Percentiles rank a stretch among this genome's conserved stretches.
Evolutionary conservation across 768 basidiomycete genomes (phyloP).

Genomic region (Calocera cornea): DNA sequence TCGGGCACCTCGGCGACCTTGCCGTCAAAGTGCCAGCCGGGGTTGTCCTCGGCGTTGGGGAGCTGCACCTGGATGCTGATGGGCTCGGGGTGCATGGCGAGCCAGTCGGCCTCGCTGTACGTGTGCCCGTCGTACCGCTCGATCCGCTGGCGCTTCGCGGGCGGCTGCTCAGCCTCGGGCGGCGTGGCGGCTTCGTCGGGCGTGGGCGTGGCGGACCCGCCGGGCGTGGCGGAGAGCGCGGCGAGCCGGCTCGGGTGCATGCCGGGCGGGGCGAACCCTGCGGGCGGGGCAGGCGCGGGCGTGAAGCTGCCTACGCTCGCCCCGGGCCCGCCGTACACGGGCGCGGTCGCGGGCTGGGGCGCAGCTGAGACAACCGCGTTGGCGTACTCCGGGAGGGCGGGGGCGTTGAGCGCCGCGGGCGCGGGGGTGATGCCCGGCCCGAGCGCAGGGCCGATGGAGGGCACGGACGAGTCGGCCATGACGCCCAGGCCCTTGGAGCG

Average conservation of each 20-base stretch:
- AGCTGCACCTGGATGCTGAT: conserved; percentile 76
- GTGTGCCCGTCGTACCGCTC: conserved; percentile 68
- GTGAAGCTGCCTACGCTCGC: conserved; percentile 13
- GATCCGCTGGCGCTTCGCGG: conserved; percentile 77
- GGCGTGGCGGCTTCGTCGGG: conserved; percentile 69
- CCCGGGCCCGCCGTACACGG: background rate
- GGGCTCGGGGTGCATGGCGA: conserved; percentile 78
- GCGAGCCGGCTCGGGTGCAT: conserved; percentile 60
- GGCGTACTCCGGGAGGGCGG: background rate
- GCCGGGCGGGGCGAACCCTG: conserved; percentile 28
- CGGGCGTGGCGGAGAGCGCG: conserved; percentile 37
- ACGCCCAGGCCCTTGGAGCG: conserved; percentile 71
- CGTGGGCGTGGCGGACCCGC: conserved; percentile 40
- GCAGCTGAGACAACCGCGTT: background rate
- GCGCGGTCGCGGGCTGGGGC: background rate
- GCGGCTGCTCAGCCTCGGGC: conserved; percentile 41
- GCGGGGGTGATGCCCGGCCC: conserved; percentile 80
- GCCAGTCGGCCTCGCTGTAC: conserved; percentile 76
- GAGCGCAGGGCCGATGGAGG: conserved; percentile 32
- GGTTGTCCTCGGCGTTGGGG: conserved; percentile 65
- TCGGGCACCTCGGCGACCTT: conserved; percentile 63
- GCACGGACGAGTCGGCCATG: conserved; percentile 12
- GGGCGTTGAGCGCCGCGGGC: conserved; percentile 28
- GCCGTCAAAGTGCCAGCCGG: conserved; percentile 90
- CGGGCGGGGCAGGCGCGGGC: conserved; percentile 9